Conservation (phyloP, 2,329 filamentous ascomycete species). For the Penicillium sp. region DNA sequence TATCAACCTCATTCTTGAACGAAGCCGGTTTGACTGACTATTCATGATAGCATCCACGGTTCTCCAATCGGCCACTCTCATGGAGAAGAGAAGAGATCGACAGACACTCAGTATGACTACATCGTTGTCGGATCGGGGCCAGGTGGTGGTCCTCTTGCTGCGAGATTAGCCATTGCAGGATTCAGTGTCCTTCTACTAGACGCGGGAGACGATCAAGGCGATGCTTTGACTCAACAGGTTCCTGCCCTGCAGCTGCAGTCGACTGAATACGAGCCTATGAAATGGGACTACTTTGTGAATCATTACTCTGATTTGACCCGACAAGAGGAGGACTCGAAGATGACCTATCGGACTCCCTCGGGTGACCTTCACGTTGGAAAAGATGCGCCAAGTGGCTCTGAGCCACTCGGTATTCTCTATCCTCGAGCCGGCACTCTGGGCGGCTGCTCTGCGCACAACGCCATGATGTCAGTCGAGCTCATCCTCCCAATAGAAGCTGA, state of each 20-base stretch:
- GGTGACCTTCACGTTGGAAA: conserved; percentile 52
- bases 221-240: conserved; percentile 47
- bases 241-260: conserved; percentile 50
- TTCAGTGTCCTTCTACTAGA: conserved; percentile 57
- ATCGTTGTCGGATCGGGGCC: conserved; percentile 57
- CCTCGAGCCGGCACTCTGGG: conserved; percentile 52
- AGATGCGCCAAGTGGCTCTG: conserved; percentile 46
- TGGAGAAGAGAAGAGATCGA: conserved; percentile 5
- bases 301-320: conserved; percentile 53
- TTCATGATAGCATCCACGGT: conserved; percentile 5
- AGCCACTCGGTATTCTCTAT: conserved; percentile 50
- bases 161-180: conserved; percentile 54
- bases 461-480: conserved; percentile 41
- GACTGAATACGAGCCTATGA: conserved; percentile 51
- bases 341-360: conserved; percentile 49
- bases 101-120: conserved; percentile 50
- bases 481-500: not conserved
- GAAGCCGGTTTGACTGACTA: not conserved
- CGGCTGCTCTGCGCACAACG: conserved; percentile 57
- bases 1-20: too few species aligned
- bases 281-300: conserved; percentile 60
- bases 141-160: conserved; percentile 54
- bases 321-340: conserved; percentile 54
- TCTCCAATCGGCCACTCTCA: conserved; percentile 3
- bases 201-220: conserved; percentile 53